These are phyloP conservation scores for Ministeria vibrans DNA, from an alignment of 78 protist species.

Conservation along the genomic window DNA sequence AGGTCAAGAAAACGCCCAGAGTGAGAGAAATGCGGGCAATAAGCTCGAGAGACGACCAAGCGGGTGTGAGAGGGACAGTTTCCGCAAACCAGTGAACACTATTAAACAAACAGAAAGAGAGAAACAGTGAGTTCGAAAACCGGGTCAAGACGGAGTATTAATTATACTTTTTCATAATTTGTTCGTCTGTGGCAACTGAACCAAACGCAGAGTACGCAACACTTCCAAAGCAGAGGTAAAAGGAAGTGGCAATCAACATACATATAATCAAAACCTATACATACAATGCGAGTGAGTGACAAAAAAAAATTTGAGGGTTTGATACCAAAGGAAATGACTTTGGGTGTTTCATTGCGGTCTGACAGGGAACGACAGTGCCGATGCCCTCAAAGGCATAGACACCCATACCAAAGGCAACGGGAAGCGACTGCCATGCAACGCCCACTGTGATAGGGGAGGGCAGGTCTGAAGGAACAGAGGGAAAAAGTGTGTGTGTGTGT, in stretches of 20 bases:
- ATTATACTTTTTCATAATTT: too few species aligned
- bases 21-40: neutral
- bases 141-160: too few species aligned
- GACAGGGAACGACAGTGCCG: neutral
- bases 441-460: too few species aligned
- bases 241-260: neutral
- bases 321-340: too few species aligned
- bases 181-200: neutral
- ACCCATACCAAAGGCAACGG: neutral
- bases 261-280: neutral
- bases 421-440: neutral
- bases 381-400: neutral
- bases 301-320: too few species aligned
- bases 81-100: too few species aligned
- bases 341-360: slow-evolving; percentile 1
- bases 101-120: too few species aligned
- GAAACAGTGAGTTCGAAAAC: too few species aligned
- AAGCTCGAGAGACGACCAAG: neutral
- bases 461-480: neutral
- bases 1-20: neutral
- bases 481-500: neutral
- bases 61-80: neutral
- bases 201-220: neutral
- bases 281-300: too few species aligned
- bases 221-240: neutral